Evolutionary conservation across 2,329 filamentous ascomycete genomes (phyloP).

Genomic region (Colletotrichum agaves): DNA sequence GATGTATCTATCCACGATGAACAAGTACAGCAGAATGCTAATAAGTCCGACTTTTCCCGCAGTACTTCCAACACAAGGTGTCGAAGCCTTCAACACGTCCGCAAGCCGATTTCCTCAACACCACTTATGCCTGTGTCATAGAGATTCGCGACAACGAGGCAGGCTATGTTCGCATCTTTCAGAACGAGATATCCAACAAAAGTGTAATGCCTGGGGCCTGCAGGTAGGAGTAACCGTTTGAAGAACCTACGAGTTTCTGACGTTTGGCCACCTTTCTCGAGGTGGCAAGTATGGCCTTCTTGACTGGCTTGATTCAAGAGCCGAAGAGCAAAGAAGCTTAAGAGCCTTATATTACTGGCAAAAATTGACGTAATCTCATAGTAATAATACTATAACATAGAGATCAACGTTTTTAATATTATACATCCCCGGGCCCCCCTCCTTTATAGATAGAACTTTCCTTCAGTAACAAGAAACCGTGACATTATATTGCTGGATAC

Average conservation of each 20-base stretch:
- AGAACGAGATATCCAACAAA: conserved; percentile 52
- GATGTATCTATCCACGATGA: no score
- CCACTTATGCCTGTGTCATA: conserved; percentile 38
- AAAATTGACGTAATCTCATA: no score
- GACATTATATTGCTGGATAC: no score
- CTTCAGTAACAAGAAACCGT: no score
- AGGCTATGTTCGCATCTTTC: conserved; percentile 56
- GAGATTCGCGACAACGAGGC: conserved; percentile 57
- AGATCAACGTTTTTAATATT: no score
- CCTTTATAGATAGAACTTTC: no score
- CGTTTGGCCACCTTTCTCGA: conserved; percentile 50
- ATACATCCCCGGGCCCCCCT: no score
- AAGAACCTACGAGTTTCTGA: neutral
- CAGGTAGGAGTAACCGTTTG: conserved; percentile 1
- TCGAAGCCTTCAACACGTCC: conserved; percentile 51
- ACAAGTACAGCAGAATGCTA: no score
- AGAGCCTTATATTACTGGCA: no score
- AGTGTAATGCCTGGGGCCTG: conserved; percentile 50
- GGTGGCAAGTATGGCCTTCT: conserved; percentile 52
- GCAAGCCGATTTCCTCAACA: conserved; percentile 15
- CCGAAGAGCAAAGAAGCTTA: conserved; percentile 47
- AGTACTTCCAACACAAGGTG: conserved; percentile 44
- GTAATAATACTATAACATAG: no score
- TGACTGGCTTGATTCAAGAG: conserved; percentile 49
- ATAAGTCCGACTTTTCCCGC: no score